phyloP scores from a whole-genome alignment of 1,284 basidiomycete genomes.

The Fomitopsis schrenkii region DNA sequence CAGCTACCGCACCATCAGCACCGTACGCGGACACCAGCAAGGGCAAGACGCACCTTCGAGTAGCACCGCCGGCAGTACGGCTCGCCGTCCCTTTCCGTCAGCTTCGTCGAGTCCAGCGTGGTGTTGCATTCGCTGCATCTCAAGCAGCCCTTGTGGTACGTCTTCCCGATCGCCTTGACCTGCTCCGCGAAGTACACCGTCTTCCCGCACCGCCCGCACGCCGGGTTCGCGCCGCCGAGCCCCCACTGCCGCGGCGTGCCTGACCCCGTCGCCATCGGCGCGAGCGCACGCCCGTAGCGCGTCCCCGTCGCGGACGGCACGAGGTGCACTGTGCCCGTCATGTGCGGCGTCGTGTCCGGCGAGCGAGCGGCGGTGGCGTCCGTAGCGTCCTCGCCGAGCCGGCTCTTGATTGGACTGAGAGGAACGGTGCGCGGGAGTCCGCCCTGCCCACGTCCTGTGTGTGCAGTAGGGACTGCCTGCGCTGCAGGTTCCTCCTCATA shows the following conservation, averaged over 20 bases:
- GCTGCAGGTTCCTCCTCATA: constrained; percentile 2
- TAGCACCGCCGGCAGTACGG: constrained; percentile 71
- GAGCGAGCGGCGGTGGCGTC: not conserved
- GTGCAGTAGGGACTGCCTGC: constrained; percentile 18
- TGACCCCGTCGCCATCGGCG: constrained; percentile 28
- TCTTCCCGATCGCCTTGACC: constrained; percentile 74
- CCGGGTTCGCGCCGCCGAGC: constrained; percentile 37
- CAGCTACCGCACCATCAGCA: constrained; percentile 32
- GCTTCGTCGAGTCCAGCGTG: constrained; percentile 57
- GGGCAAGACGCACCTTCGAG: constrained; percentile 46
- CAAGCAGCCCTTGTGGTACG: constrained; percentile 72
- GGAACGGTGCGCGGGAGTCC: constrained; percentile 36
- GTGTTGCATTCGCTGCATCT: constrained; percentile 67
- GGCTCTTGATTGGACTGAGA: constrained; percentile 23
- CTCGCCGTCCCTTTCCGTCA: constrained; percentile 70
- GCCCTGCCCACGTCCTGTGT: constrained; percentile 31
- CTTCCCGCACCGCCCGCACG: constrained; percentile 54
- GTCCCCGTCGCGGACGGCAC: constrained; percentile 43
- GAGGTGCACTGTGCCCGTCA: constrained; percentile 24
- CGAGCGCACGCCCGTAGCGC: constrained; percentile 46
- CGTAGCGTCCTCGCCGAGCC: not conserved
- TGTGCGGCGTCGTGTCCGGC: not conserved
- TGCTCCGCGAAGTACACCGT: constrained; percentile 66
- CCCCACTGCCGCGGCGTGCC: constrained; percentile 32
- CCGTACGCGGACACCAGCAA: not conserved